Evolutionary conservation across 768 basidiomycete genomes (phyloP), one percentile per base, ranked within the genome.

Genomic region (Russula virescens): DNA sequence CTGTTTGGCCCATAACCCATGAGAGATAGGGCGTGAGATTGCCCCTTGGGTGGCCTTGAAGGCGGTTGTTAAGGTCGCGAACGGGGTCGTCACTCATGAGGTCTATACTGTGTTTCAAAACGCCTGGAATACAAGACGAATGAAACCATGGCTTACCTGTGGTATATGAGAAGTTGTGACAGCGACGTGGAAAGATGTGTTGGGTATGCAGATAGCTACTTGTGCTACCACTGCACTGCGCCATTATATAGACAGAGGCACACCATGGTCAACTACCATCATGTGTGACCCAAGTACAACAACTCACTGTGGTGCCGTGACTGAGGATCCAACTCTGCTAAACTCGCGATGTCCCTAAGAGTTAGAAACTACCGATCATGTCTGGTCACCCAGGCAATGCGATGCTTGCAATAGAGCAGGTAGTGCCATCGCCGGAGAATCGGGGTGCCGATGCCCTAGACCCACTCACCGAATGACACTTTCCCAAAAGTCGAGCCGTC

Each of bases 21-120:
- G 49, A 52, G 14, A 62, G 6, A 1, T 7, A n/a, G 9, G 0
- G 31, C 13, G 49, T 38, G 1, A 62, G 43, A 14, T 62, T 62
- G 5, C 61, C 61, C 34, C 8, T 26, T 18, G 43, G 19, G 25
- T 62, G 31, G 10, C 61, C 42, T 38, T 57, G 55, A 26, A 62
- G 49, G n/a, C 13, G 35, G 43, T 57, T 46, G n/a, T 62, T 62
- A 42, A 63, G 58, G 40, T 60, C 47, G 23, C 62, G 62, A 0
- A 60, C 25, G 19, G 31, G 31, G 47, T 63, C 62, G 26, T n/a
- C n/a, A n/a, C n/a, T n/a, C n/a, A n/a, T n/a, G n/a, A 43, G 14
- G 28, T 42, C 18, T 23, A 9, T 11, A 9, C 38, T 38, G 13
- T 38, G 38, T 38, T 0, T 40, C 16, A 59, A 52, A 55, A 6